Evolutionary conservation across 495 filamentous ascomycete genomes (phyloP).

Genomic region (Podospora pseudoanserina): DNA sequence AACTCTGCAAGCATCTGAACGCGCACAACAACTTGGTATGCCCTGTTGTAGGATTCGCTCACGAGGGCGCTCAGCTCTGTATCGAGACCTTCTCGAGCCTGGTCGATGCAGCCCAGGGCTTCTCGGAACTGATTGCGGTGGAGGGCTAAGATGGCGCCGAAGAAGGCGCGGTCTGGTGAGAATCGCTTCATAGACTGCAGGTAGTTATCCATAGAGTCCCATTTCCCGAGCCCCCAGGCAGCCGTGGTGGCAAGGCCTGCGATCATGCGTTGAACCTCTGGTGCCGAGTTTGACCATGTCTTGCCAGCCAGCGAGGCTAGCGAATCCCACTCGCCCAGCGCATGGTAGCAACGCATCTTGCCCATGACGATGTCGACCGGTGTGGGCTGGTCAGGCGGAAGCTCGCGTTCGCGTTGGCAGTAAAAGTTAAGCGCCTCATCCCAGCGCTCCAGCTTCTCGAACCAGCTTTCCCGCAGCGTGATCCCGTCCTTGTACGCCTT

Average conservation of each 20-base stretch:
- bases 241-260: constrained; percentile 91
- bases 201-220: constrained; percentile 97
- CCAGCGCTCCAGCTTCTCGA: constrained; percentile 96
- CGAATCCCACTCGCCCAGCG: constrained; percentile 93
- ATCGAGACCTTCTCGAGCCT: constrained; percentile 88
- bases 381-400: constrained; percentile 53
- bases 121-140: constrained; percentile 94
- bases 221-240: constrained; percentile 95
- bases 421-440: constrained; percentile 95
- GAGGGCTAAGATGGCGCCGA: constrained; percentile 88
- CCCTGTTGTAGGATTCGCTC: constrained; percentile 93
- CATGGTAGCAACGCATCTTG: constrained; percentile 98
- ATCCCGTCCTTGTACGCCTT: constrained; percentile 93
- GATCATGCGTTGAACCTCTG: constrained; percentile 80
- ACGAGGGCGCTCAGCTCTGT: constrained; percentile 92
- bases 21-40: constrained; percentile 91
- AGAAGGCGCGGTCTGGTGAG: constrained; percentile 93
- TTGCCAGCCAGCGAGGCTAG: constrained; percentile 83
- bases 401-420: constrained; percentile 68
- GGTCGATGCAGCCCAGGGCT: constrained; percentile 77
- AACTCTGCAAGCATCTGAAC: constrained; percentile 98
- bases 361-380: constrained; percentile 95
- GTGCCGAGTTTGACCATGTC: constrained; percentile 82
- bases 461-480: constrained; percentile 90
- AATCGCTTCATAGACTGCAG: constrained; percentile 88